phyloP scores from a whole-genome alignment of 805 yeast genomes.

The Candida methanosorbosa region DNA sequence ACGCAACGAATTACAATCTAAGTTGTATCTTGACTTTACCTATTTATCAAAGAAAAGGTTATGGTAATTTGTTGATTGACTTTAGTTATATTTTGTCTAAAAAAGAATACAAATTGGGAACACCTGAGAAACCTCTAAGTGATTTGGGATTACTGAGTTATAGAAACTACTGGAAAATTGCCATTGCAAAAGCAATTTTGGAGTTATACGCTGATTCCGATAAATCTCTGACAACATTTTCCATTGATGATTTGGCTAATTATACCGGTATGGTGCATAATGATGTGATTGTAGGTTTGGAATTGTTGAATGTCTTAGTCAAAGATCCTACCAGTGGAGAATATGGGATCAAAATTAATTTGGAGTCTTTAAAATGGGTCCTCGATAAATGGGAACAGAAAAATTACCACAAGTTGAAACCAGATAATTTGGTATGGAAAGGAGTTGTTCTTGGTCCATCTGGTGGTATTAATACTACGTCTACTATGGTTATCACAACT shows the following conservation, averaged over 20 bases:
- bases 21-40: constrained; percentile 91
- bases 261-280: constrained; percentile 80
- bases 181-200: constrained; percentile 44
- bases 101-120: constrained; percentile 71
- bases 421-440: constrained; percentile 61
- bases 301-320: constrained; percentile 57
- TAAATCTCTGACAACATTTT: constrained; percentile 17
- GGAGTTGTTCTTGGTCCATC: constrained; percentile 80
- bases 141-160: constrained; percentile 82
- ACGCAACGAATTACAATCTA: constrained; percentile 70
- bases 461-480: constrained; percentile 69
- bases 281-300: constrained; percentile 83
- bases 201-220: constrained; percentile 3
- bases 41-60: constrained; percentile 77
- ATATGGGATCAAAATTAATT: constrained; percentile 48
- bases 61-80: constrained; percentile 81
- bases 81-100: constrained; percentile 77
- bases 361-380: constrained; percentile 30
- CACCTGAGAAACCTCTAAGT: constrained; percentile 93
- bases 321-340: constrained; percentile 32
- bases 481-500: constrained; percentile 28
- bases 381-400: constrained; percentile 47
- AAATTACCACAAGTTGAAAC: constrained; percentile 41
- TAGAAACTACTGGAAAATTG: constrained; percentile 75
- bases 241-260: constrained; percentile 55